Evolutionary conservation across 2,329 filamentous ascomycete genomes (phyloP), one percentile per base, ranked within the genome.

Genomic region (Talaromyces rugulosus): DNA sequence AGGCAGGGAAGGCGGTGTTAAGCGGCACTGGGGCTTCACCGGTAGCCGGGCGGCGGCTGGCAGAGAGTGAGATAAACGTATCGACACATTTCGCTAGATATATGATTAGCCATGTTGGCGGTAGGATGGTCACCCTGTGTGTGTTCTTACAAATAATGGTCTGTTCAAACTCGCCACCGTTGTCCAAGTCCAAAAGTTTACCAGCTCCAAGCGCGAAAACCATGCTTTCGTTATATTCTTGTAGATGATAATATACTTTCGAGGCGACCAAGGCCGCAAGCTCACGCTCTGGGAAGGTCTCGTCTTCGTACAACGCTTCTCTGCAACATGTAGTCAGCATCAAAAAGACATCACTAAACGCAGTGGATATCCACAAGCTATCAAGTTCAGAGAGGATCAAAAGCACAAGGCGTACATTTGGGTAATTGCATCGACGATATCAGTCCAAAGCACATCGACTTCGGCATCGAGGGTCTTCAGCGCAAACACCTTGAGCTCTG

Each of bases 201-300:
- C 95, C 95, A 28, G 95, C 93, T 63, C 92, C 93, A 53, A 99
- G 86, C 66, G 95, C 95, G 78, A 99, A 98, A 58, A 91, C 90
- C 94, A 99, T 98, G 78, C 94, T 97, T 81, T 99, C 95, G 75
- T 97, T 95, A 82, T 99, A 99, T 76, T 95, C 95, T 79, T 97
- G 92, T 59, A 99, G 87, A 75, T 99, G 95, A 75, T 98, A 99
- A 82, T 98, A 99, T 68, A 98, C 92, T 84, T 99, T 99, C 69
- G 95, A 90, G 51, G 96, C 90, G 60, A 99, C 92, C 56, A 99
- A 85, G 59, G 95, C 95, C 60, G 95, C 95, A 61, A 99, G 88
- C 76, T 95, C 91, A 72, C 94, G 91, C 77, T 99, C 90, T 56
- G 93, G 90, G 73, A 99, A 99, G 64, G 86, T 85, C 71, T 96